phyloP scores from a whole-genome alignment of 225 moss, liverwort and hornwort species.

The Ulota crispa region DNA sequence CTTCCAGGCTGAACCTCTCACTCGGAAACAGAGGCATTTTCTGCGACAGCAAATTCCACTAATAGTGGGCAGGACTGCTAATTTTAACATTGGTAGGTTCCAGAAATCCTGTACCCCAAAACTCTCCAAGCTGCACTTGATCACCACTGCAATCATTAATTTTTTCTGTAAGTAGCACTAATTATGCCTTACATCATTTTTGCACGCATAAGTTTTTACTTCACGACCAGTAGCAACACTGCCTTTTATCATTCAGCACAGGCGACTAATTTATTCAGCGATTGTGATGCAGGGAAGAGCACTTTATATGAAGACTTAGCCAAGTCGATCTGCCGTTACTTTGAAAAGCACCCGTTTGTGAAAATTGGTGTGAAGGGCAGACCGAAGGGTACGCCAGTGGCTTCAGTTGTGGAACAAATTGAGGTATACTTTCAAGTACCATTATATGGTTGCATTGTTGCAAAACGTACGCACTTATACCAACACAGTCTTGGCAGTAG shows the following conservation, averaged over 20 bases:
- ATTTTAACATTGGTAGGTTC: slow-evolving; percentile 84
- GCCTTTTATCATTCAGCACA: background rate
- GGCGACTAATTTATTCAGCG: slow-evolving; percentile 17
- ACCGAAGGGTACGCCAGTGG: slow-evolving; percentile 75
- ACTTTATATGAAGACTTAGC: slow-evolving; percentile 82
- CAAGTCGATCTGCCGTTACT: slow-evolving; percentile 71
- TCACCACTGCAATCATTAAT: background rate
- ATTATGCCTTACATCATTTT: slow-evolving; percentile 7
- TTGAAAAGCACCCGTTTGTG: slow-evolving; percentile 73
- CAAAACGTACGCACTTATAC: background rate
- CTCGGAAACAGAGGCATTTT: slow-evolving; percentile 67
- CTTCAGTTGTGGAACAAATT: slow-evolving; percentile 73
- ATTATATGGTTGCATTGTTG: background rate
- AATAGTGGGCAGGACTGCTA: slow-evolving; percentile 69
- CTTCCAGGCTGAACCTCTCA: slow-evolving; percentile 78
- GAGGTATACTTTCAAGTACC: slow-evolving; percentile 48
- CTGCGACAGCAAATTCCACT: slow-evolving; percentile 77
- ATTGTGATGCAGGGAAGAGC: slow-evolving; percentile 63
- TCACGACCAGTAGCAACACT: background rate
- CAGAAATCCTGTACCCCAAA: background rate
- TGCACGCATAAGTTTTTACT: background rate
- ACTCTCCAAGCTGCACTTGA: slow-evolving; percentile 1
- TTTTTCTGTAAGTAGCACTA: background rate
- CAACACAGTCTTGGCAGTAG: background rate
- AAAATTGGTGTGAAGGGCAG: slow-evolving; percentile 93